These are phyloP conservation scores for Neonectria faginata DNA, from an alignment of 2,329 filamentous ascomycete species.

Conservation along the genomic window DNA sequence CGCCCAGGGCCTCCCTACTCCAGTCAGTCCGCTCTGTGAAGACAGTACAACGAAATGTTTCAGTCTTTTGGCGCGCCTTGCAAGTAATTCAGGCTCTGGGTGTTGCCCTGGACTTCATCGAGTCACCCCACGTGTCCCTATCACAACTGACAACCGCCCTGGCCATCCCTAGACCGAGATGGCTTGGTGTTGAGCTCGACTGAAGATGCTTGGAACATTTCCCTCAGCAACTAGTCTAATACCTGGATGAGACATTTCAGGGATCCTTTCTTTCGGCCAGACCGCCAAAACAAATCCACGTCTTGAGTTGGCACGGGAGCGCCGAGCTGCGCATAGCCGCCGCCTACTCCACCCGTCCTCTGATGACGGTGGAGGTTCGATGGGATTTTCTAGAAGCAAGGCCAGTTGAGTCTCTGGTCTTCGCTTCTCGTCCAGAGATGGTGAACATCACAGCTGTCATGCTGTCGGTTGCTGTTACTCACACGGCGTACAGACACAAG, in stretches of 20 bases:
- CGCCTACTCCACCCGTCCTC: slow-evolving; percentile 31
- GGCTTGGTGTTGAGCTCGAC: slow-evolving; percentile 27
- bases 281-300: slow-evolving; percentile 22
- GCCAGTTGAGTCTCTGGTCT: slow-evolving; percentile 19
- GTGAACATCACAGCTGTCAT: slow-evolving; percentile 39
- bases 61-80: slow-evolving; percentile 21
- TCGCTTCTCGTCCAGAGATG: slow-evolving; percentile 18
- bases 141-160: slow-evolving; percentile 36
- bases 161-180: slow-evolving; percentile 12
- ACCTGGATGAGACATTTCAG: slow-evolving; percentile 20
- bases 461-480: slow-evolving; percentile 47
- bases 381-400: slow-evolving; percentile 36
- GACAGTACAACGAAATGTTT: slow-evolving; percentile 39
- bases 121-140: slow-evolving; percentile 43
- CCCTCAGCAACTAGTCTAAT: slow-evolving; percentile 9
- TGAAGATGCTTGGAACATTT: slow-evolving; percentile 20
- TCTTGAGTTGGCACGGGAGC: slow-evolving; percentile 27
- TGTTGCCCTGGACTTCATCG: slow-evolving; percentile 28
- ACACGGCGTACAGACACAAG: slow-evolving; percentile 56
- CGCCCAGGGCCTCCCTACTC: slow-evolving; percentile 38
- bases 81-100: background rate
- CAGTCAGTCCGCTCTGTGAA: slow-evolving; percentile 40
- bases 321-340: slow-evolving; percentile 37
- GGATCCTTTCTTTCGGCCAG: slow-evolving; percentile 5
- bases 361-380: slow-evolving; percentile 31